A percentile compares a stretch with the other conserved stretches of the same genome.
These are phyloP conservation scores for Plectosphaerella sp. DNA, from an alignment of 2,329 filamentous ascomycete species.

Conservation along the genomic window DNA sequence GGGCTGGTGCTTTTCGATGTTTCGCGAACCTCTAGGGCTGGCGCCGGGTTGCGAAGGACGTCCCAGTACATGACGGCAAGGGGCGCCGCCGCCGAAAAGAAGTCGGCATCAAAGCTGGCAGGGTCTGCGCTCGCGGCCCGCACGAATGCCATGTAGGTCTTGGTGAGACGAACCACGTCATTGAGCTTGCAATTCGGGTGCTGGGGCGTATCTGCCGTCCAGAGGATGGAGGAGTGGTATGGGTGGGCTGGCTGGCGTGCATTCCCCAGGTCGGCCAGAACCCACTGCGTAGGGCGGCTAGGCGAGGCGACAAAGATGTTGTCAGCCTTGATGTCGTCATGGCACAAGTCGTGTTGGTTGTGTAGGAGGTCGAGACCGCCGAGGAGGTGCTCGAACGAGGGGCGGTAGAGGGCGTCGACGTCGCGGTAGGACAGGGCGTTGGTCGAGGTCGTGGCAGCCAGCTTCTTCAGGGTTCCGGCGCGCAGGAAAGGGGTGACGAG, in stretches of 20 bases:
- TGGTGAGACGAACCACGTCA: slow-evolving; percentile 23
- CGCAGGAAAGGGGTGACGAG: slow-evolving; percentile 21
- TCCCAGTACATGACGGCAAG: slow-evolving; percentile 22
- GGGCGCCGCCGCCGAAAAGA: slow-evolving; percentile 16
- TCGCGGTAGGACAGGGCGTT: slow-evolving; percentile 15
- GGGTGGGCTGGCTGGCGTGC: slow-evolving; percentile 20
- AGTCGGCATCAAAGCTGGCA: slow-evolving; percentile 17
- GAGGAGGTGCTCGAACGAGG: slow-evolving; percentile 22
- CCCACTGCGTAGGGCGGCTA: slow-evolving; percentile 16
- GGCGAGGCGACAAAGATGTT: slow-evolving; percentile 22
- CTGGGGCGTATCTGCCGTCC: slow-evolving; percentile 21
- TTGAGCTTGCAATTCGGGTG: slow-evolving; percentile 24
- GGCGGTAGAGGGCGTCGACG: slow-evolving; percentile 21
- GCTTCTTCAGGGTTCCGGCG: slow-evolving; percentile 18
- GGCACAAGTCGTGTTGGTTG: slow-evolving; percentile 17
- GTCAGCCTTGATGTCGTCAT: slow-evolving; percentile 27
- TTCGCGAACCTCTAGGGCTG: slow-evolving; percentile 3
- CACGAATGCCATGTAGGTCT: slow-evolving; percentile 23
- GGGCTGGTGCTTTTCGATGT: neutral
- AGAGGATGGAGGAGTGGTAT: slow-evolving; percentile 24
- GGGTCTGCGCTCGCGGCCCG: slow-evolving; percentile 14
- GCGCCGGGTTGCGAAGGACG: neutral
- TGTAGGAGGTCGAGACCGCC: slow-evolving; percentile 20
- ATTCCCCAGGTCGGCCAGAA: slow-evolving; percentile 26
- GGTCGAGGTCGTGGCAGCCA: slow-evolving; percentile 14